Evolutionary conservation across 306 rosid genomes (phyloP).

Genomic region (Dalbergia cultrata): DNA sequence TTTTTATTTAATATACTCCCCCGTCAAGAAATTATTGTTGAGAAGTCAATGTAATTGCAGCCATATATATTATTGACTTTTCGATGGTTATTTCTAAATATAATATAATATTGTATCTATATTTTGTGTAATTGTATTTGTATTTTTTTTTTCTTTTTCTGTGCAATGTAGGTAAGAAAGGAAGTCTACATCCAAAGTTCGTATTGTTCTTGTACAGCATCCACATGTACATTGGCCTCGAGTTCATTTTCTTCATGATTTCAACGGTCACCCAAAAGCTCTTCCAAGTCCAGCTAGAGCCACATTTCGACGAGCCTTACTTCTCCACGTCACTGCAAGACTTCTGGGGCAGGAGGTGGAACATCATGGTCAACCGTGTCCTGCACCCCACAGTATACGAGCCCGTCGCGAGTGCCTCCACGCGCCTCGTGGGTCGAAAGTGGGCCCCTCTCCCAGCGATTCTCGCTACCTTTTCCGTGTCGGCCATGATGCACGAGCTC

Average conservation of each 20-base stretch:
- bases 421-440: slow-evolving; percentile 8
- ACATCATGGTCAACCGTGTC: slow-evolving; percentile 41
- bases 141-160: too few species aligned
- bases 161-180: not conserved
- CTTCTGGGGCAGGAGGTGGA: slow-evolving; percentile 58
- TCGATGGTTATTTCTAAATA: too few species aligned
- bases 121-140: too few species aligned
- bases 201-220: slow-evolving; percentile 33
- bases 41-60: too few species aligned
- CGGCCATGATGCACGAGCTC: slow-evolving; percentile 49
- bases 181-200: slow-evolving; percentile 40
- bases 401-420: not conserved
- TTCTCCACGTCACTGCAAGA: slow-evolving; percentile 47
- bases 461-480: slow-evolving; percentile 31
- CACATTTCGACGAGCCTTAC: slow-evolving; percentile 48
- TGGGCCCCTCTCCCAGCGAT: slow-evolving; percentile 50
- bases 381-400: slow-evolving; percentile 45
- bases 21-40: too few species aligned
- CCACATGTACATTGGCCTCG: slow-evolving; percentile 51
- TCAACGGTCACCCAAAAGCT: slow-evolving; percentile 1
- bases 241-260: not conserved
- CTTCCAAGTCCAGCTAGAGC: slow-evolving; percentile 37
- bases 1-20: too few species aligned
- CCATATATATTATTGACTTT: too few species aligned
- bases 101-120: too few species aligned